Evolutionary conservation across 2,329 filamentous ascomycete species (phyloP).

Genomic region (Aspergillus cejpii): DNA sequence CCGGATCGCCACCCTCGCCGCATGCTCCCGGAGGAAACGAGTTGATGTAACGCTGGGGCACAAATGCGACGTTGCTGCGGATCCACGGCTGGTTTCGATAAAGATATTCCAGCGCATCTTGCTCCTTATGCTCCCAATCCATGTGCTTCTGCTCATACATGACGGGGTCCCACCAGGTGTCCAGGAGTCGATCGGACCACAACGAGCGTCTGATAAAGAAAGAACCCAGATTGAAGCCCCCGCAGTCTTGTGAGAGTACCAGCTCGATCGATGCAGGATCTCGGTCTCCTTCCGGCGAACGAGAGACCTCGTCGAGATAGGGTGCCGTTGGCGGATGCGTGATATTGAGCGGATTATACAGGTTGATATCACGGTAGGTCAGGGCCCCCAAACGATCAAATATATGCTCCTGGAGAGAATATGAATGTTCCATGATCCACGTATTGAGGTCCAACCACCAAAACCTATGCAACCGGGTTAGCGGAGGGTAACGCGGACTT

Average conservation of each 20-base stretch:
- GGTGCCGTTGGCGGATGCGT: conserved; percentile 67
- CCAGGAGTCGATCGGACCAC: conserved; percentile 86
- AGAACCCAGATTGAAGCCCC: conserved; percentile 91
- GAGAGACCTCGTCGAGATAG: conserved; percentile 69
- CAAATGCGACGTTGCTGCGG: conserved; percentile 77
- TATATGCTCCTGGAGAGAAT: conserved; percentile 83
- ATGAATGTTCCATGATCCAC: conserved; percentile 91
- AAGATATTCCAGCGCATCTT: conserved; percentile 87
- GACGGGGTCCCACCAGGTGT: conserved; percentile 98
- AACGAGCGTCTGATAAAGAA: conserved; percentile 82
- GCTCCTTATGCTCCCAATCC: conserved; percentile 98
- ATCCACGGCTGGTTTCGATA: conserved; percentile 92
- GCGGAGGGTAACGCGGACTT: neutral
- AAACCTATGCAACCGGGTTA: conserved; percentile 58
- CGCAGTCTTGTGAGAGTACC: conserved; percentile 85
- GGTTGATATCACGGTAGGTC: conserved; percentile 91
- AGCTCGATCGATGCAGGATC: conserved; percentile 74
- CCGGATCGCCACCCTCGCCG: conserved; percentile 53
- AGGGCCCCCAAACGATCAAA: conserved; percentile 70
- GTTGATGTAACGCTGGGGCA: conserved; percentile 88
- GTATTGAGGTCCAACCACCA: conserved; percentile 99
- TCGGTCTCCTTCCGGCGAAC: conserved; percentile 69
- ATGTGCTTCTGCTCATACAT: conserved; percentile 97
- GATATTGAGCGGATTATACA: conserved; percentile 92
- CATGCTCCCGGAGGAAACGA: conserved; percentile 89